Percentiles rank a stretch among this genome's conserved stretches.
Evolutionary conservation across 768 basidiomycete species (phyloP).

Genomic region (Pluteus cervinus): DNA sequence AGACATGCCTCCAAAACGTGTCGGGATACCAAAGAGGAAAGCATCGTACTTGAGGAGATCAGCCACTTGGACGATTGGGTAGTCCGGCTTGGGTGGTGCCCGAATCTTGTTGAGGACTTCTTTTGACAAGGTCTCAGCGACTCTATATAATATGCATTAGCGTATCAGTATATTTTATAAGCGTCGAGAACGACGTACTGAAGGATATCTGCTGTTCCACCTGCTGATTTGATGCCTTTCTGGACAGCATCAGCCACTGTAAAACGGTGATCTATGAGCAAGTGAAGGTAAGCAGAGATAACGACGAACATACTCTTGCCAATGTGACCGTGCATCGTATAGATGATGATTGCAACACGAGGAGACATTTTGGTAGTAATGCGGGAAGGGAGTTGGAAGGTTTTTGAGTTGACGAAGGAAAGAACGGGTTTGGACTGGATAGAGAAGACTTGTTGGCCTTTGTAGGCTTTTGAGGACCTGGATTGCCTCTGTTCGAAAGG

Average conservation of each 20-base stretch:
- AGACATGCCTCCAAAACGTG: conserved; percentile 73
- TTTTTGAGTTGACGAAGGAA: too few species aligned
- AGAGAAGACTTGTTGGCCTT: too few species aligned
- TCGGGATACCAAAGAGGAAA: conserved; percentile 64
- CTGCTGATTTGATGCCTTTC: conserved; percentile 27
- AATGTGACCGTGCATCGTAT: conserved; percentile 53
- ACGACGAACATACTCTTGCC: conserved; percentile 32
- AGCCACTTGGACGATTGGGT: conserved; percentile 49
- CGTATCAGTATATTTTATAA: neutral
- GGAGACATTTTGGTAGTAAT: too few species aligned
- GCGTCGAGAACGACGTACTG: conserved; percentile 25
- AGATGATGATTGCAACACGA: conserved; percentile 44
- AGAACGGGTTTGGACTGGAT: too few species aligned
- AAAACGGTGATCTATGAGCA: conserved; percentile 1
- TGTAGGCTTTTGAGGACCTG: too few species aligned
- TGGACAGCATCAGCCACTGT: conserved; percentile 35
- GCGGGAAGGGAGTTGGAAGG: too few species aligned
- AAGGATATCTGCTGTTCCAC: conserved; percentile 32
- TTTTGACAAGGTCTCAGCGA: conserved; percentile 59
- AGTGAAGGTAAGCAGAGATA: neutral
- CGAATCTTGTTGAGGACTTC: conserved; percentile 58
- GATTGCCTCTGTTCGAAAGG: too few species aligned
- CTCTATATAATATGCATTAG: conserved; percentile 22
- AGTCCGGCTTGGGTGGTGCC: conserved; percentile 51
- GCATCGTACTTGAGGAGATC: conserved; percentile 53